Evolutionary conservation across 192 early-diverging fungal species (phyloP).

Genomic region (Coemansia sp.): DNA sequence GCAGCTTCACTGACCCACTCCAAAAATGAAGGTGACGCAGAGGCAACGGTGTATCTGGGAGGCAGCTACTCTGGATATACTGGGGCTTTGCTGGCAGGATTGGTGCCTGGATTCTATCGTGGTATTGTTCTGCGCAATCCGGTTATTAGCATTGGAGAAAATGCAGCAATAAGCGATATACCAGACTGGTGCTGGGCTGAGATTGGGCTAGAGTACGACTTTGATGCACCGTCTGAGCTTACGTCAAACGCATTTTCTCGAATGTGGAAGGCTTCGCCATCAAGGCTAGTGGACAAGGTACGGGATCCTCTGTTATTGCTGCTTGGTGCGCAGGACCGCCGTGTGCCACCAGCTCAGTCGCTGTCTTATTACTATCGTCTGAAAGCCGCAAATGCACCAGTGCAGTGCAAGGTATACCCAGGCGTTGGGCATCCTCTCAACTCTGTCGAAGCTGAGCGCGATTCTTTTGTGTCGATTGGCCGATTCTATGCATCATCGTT

Average conservation of each 20-base stretch:
- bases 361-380: constrained; percentile 45
- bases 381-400: constrained; percentile 41
- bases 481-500: constrained; percentile 46
- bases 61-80: constrained; percentile 77
- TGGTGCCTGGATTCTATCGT: constrained; percentile 62
- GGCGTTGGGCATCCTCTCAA: constrained; percentile 63
- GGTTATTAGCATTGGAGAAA: constrained; percentile 65
- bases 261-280: constrained; percentile 63
- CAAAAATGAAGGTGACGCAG: constrained; percentile 46
- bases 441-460: constrained; percentile 61
- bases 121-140: constrained; percentile 73
- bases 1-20: constrained; percentile 37
- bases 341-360: constrained; percentile 71
- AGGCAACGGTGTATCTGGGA: constrained; percentile 62
- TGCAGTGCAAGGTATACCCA: constrained; percentile 59
- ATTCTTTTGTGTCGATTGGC: constrained; percentile 41
- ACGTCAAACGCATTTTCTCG: constrained; percentile 58
- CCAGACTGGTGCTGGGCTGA: constrained; percentile 76
- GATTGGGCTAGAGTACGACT: constrained; percentile 59
- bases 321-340: constrained; percentile 67
- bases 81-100: constrained; percentile 58
- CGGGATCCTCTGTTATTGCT: constrained; percentile 66
- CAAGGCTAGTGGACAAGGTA: constrained; percentile 58
- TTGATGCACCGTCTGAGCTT: constrained; percentile 58
- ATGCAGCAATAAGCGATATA: constrained; percentile 65